Evolutionary conservation across 306 rosid genomes (phyloP), one percentile per base, ranked within the genome.

Genomic region (Citrullus mucosospermus): DNA sequence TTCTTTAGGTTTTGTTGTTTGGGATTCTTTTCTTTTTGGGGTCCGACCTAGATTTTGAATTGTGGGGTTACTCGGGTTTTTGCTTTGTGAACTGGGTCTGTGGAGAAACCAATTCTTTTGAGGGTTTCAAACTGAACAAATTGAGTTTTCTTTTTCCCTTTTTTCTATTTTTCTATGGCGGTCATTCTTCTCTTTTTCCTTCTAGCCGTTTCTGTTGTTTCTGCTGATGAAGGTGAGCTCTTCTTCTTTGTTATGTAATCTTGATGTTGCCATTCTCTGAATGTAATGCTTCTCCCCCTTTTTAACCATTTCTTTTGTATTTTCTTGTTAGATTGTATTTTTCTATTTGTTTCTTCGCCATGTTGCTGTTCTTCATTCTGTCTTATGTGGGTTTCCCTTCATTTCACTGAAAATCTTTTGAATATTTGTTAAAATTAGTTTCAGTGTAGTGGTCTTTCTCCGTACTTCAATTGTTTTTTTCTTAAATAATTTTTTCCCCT

Each of bases 161-260:
- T 51, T 51, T 54, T 17, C 59, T 53, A 48, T 54, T 13, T 7
- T 70, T 22, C 79, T 6, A 75, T 93, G 93, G 91, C 89, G 76
- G 12, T 41, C 41, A 68, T 90, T 68, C 83, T 90, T 0, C 84
- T 89, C 34, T 46, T 84, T 39, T 73, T 87, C 70, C 77, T 93
- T 13, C 72, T 87, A 9, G 82, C 89, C 0, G 70, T 82, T 63
- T 87, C 91, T 36, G 79, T 69, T 48, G 85, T 85, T 83, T 87
- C 91, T 80, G 90, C 91, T 57, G 86, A 80, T 76, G 83, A 80
- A 77, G 88, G 96, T 89, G 41, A 76, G 77, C 56, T 28, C 32
- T 41, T 66, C 82, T 84, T 82, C 77, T 68, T 28, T 28, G 51
- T 8, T 22, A 12, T 59, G 36, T 59, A 59, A 32, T 53, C 22